Conservation (phyloP, 495 filamentous ascomycete species). For the Aspergillus affinis region DNA sequence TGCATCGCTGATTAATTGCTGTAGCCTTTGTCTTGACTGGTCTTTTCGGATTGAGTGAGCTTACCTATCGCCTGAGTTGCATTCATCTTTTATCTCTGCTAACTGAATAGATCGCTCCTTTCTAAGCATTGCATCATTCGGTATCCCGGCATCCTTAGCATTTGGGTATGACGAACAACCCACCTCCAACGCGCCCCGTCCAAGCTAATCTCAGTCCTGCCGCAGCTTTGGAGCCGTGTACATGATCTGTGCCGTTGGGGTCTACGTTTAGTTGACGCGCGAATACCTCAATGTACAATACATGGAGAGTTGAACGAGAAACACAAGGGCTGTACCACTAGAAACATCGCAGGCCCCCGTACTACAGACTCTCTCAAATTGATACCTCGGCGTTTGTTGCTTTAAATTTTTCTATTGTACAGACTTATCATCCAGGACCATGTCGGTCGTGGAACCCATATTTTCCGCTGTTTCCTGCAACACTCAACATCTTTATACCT, state of each 20-base stretch:
- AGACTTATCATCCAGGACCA: slow-evolving; percentile 11
- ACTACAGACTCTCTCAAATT: slow-evolving; percentile 15
- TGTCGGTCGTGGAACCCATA: slow-evolving; percentile 47
- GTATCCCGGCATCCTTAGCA: slow-evolving; percentile 81
- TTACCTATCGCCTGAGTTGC: slow-evolving; percentile 6
- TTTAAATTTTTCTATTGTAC: slow-evolving; percentile 14
- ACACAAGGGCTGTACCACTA: slow-evolving; percentile 36
- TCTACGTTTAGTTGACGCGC: slow-evolving; percentile 76
- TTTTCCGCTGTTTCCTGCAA: slow-evolving; percentile 86
- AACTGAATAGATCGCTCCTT: slow-evolving; percentile 74
- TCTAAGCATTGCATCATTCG: slow-evolving; percentile 70
- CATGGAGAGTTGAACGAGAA: slow-evolving; percentile 30
- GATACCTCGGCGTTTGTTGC: slow-evolving; percentile 14
- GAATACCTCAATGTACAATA: slow-evolving; percentile 40
- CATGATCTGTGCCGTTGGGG: slow-evolving; percentile 97
- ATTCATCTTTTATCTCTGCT: slow-evolving; percentile 5
- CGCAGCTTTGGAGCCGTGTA: slow-evolving; percentile 89
- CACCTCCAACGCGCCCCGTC: background rate
- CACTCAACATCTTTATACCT: slow-evolving; percentile 81
- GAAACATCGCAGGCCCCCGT: slow-evolving; percentile 29
- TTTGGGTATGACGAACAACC: slow-evolving; percentile 67
- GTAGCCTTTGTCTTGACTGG: slow-evolving; percentile 62
- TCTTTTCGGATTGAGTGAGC: slow-evolving; percentile 81
- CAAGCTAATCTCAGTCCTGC: slow-evolving; percentile 15
- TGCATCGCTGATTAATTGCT: slow-evolving; percentile 15